A percentile compares a stretch with the other conserved stretches of the same genome.
Conservation (phyloP, 169 alveolate species). For the Eimeria maxima region DNA sequence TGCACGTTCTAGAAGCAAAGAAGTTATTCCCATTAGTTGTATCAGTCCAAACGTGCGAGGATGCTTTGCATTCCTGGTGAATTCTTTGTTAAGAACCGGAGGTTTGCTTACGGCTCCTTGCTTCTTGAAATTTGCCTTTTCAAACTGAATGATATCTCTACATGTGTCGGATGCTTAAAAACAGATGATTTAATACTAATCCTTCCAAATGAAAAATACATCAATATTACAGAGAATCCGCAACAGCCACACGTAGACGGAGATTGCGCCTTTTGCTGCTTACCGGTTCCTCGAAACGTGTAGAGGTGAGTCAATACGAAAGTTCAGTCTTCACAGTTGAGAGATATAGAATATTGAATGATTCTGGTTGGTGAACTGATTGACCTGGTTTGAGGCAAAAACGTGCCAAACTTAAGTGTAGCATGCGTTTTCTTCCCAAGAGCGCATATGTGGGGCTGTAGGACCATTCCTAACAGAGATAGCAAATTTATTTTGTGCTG, state of each 20-base stretch:
- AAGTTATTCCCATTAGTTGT: background rate
- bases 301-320: background rate
- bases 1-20: background rate
- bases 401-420: background rate
- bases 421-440: background rate
- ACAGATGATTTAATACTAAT: background rate
- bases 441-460: background rate
- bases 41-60: background rate
- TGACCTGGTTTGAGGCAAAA: background rate
- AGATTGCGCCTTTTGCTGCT: background rate
- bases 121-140: background rate
- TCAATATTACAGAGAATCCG: background rate
- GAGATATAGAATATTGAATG: no score
- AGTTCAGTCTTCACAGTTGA: background rate
- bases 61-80: background rate
- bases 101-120: background rate
- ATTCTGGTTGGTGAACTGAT: background rate
- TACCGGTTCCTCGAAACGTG: background rate
- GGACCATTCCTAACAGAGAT: background rate
- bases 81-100: background rate
- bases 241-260: background rate
- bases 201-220: background rate
- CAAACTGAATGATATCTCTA: background rate
- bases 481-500: background rate
- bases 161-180: background rate